Base-by-base conservation (phyloP, 2,329 filamentous ascomycete species). In the Xylariaceae sp. region DNA sequence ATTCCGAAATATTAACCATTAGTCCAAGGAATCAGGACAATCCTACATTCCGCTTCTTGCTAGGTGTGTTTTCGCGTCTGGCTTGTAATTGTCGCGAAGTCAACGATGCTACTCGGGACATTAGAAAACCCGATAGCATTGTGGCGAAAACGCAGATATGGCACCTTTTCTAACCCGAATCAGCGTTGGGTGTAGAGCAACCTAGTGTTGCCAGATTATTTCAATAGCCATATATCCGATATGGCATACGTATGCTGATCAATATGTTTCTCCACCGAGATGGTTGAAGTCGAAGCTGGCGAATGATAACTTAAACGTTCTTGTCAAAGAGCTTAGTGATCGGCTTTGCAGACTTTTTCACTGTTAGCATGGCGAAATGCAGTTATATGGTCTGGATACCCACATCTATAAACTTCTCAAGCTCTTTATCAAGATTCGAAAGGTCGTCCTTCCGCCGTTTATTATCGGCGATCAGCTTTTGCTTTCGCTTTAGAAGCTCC, bases 361-460 rank as follows among this genome's bases (percentile, higher is more conserved):
- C 12, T 30, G 54, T 64, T 29, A 61, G 61, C 51, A 9, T 43
- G 19, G 49, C 63, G 69, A 62, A 42, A 12, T 59, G 49, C 16
- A 32, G 19, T 5, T 21, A 8, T n/a, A 37, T 5, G 5, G 37
- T 36, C 34, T 29, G 22, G 19, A 29, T 19, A 74, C 86, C 67
- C 67, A 89, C 88, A 71, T 95, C 90, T 65, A 96, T 92, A 67
- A 96, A 96, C 66, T 89, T 92, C 73, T 97, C 94, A 53, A 97
- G 76, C 70, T 96, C 90, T 66, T 88, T 87, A 65, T 99, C 94
- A 56, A 99, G 75, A 65, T 88, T 96, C 18, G 88, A 91, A 46
- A 99, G 75, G 65, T 97, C 91, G 52, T 96, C 92, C 70, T 95
- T 96, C 61, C 92, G 83, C 73, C 90, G 90, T 74, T 95, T 95